Conservation (phyloP, 2,329 filamentous ascomycete species). For the Penicillium oxalicum region DNA sequence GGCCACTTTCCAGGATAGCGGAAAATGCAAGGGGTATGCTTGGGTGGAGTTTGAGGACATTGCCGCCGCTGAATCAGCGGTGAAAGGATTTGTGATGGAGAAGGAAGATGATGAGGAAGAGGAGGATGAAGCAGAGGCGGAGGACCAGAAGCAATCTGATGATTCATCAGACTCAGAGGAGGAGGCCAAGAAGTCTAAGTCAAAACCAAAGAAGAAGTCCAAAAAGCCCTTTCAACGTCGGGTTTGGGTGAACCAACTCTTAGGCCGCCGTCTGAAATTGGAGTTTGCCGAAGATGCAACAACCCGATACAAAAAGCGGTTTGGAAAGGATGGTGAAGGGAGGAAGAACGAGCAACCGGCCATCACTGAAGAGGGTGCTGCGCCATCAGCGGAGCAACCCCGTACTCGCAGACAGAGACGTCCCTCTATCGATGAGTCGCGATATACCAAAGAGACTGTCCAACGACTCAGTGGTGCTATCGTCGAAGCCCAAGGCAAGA, state of each 20-base stretch:
- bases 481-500: conserved; percentile 71
- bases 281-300: conserved; percentile 92
- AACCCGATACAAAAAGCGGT: conserved; percentile 87
- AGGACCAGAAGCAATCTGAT: conserved; percentile 29
- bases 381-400: conserved; percentile 19
- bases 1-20: conserved; percentile 91
- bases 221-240: conserved; percentile 44
- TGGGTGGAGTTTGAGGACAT: conserved; percentile 88
- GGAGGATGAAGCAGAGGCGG: conserved; percentile 43
- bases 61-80: conserved; percentile 66
- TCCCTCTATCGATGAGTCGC: conserved; percentile 36
- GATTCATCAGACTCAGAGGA: conserved; percentile 25
- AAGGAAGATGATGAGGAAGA: conserved; percentile 44
- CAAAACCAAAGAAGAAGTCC: conserved; percentile 20
- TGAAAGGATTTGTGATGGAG: conserved; percentile 73
- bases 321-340: conserved; percentile 62
- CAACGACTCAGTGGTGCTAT: conserved; percentile 70
- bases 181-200: conserved; percentile 26
- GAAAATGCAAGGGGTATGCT: conserved; percentile 95
- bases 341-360: conserved; percentile 20
- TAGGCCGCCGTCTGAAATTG: conserved; percentile 74
- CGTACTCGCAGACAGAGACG: conserved; percentile 21
- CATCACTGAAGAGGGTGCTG: conserved; percentile 20
- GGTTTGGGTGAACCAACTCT: conserved; percentile 80
- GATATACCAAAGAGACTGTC: conserved; percentile 47